These are phyloP conservation scores for Xylariaceae sp. DNA, from an alignment of 2,329 filamentous ascomycete species.

Conservation along the genomic window DNA sequence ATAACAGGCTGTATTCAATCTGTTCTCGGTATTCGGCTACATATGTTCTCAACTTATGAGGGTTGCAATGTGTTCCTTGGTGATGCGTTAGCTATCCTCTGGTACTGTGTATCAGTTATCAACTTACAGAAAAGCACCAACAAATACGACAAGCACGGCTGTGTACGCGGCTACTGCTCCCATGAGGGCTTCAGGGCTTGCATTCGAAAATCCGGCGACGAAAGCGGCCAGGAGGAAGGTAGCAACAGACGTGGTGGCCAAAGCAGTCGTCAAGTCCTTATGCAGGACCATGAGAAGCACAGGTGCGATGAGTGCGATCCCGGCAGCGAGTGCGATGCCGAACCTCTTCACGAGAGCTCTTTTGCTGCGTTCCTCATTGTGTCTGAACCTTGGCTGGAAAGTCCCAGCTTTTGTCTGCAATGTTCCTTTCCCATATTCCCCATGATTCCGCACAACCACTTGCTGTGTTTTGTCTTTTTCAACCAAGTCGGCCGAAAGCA, in stretches of 20 bases:
- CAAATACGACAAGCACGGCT: not conserved
- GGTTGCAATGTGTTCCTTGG: no score
- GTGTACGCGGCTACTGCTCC: not conserved
- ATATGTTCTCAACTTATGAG: no score
- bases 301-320: not conserved
- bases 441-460: no score
- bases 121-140: not conserved
- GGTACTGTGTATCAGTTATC: no score
- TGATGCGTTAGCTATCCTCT: no score
- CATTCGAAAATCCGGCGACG: not conserved
- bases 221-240: not conserved
- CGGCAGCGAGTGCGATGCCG: not conserved
- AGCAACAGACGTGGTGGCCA: slow-evolving; percentile 1
- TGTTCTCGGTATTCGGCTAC: no score
- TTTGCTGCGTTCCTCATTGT: not conserved
- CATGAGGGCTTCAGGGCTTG: not conserved
- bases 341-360: not conserved
- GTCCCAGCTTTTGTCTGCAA: not conserved
- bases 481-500: not conserved
- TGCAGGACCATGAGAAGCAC: not conserved
- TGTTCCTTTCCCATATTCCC: not conserved
- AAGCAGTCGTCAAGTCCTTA: not conserved
- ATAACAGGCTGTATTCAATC: no score
- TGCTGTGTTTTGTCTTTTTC: no score
- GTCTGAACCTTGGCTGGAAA: not conserved